Base-by-base conservation (phyloP, 2,329 filamentous ascomycete species). In the Fusarium compactum region DNA sequence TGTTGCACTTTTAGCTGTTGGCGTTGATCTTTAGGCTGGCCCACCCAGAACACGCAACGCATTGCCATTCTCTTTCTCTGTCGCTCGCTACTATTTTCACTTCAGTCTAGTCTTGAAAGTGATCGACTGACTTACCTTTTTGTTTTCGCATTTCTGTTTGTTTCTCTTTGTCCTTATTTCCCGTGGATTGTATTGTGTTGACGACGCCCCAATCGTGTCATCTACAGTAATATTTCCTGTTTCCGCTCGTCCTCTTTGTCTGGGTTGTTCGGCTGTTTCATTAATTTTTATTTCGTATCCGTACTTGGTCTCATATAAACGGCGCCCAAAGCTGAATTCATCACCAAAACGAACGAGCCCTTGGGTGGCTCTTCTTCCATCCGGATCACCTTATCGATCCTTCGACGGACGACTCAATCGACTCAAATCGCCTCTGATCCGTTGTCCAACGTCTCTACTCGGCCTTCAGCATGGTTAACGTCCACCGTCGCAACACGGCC, bases 401-500 rank as follows among this genome's bases (percentile, higher is more conserved):
- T n/a, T 46, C 41, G 41, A 45, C n/a, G n/a, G 50, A n/a, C 18
- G 38, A 24, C 22, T 25, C 18, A 18, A 45, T 41, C 41, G 22
- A 38, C 30, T 6, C 34, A 24, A 41, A 27, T 43, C 34, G 18
- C 18, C 41, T 58, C 58, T 58, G 12, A 32, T 32, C 58, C 8
- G 27, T 25, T 27, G 20, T 51, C 41, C 24, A 62, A 41, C 20
- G 43, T 24, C 22, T 11, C 7, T 15, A 32, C 44, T 58, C 27
- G 11, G 15, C 30, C 43, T 43, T 48, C 32, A 70, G 25, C 54
- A 76, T 76, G 74, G 71, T 66, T 59, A 75, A 75, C 24, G 34
- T 62, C 32, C 71, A 78, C 8, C 79, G 91, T 18, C 83, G 85
- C 52, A 85, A 85, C 78, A 91, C 91, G 76, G 87, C 92, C 63